Evolutionary conservation across 2,329 filamentous ascomycete genomes (phyloP).

Genomic region (Blastomyces emzantsi): DNA sequence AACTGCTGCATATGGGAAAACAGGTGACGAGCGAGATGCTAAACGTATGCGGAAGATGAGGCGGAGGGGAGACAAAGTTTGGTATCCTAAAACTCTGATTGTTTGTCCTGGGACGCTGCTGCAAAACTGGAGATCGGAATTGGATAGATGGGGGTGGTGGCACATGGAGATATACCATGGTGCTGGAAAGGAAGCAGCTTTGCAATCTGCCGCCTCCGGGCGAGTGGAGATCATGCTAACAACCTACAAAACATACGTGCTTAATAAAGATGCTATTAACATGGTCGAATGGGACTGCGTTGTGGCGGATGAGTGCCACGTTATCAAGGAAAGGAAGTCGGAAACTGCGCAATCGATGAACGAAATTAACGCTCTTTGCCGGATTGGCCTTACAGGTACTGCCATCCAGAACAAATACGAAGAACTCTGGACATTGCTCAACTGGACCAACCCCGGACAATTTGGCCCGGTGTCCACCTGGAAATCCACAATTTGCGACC

Average conservation of each 20-base stretch:
- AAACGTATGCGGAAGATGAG: constrained; percentile 85
- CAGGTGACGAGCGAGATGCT: constrained; percentile 71
- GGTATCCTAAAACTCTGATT: constrained; percentile 79
- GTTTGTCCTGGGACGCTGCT: constrained; percentile 84
- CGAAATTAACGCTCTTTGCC: constrained; percentile 79
- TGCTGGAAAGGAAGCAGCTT: constrained; percentile 56
- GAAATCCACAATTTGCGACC: constrained; percentile 67
- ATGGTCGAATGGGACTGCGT: constrained; percentile 87
- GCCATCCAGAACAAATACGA: constrained; percentile 98
- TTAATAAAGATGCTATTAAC: constrained; percentile 70
- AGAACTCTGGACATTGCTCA: constrained; percentile 89
- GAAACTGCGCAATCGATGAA: constrained; percentile 81
- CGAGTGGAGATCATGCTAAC: constrained; percentile 86
- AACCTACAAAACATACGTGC: constrained; percentile 79
- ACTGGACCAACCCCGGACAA: constrained; percentile 85
- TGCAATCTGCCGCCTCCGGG: constrained; percentile 65
- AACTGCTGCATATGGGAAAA: constrained; percentile 88
- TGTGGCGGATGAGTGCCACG: constrained; percentile 88
- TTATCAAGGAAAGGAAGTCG: constrained; percentile 69
- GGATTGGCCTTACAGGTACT: constrained; percentile 88
- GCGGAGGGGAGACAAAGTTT: constrained; percentile 47
- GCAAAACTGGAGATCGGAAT: constrained; percentile 81
- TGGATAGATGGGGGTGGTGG: constrained; percentile 95
- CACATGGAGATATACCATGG: constrained; percentile 76
- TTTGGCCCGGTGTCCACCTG: constrained; percentile 63